Evolutionary conservation across 805 yeast genomes (phyloP).

Genomic region (Saccharomycopsis fodiens): DNA sequence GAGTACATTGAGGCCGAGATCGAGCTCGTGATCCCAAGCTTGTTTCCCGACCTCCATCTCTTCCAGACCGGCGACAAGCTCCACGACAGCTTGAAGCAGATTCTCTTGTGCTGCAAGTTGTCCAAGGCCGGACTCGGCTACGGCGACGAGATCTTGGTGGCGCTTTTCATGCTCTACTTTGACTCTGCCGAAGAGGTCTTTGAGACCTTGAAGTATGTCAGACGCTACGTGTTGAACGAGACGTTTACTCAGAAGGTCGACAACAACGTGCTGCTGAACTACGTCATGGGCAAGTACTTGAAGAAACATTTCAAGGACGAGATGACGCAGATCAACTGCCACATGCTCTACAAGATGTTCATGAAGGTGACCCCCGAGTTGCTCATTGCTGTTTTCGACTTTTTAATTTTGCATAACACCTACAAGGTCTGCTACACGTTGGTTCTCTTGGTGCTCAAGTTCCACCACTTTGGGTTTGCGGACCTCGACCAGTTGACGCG

Average conservation of each 20-base stretch:
- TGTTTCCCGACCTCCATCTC: constrained; percentile 14
- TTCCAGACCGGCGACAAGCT: constrained; percentile 18
- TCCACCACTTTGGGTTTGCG: constrained; percentile 20
- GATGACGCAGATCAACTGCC: constrained; percentile 7
- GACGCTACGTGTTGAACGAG: constrained; percentile 16
- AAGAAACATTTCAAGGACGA: constrained; percentile 20
- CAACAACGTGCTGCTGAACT: constrained; percentile 11
- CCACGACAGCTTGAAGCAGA: constrained; percentile 6
- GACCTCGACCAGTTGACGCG: constrained; percentile 15
- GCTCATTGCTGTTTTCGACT: constrained; percentile 16
- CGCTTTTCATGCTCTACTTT: constrained; percentile 17
- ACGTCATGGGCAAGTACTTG: constrained; percentile 17
- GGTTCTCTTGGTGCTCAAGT: constrained; percentile 16
- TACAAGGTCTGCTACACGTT: constrained; percentile 19
- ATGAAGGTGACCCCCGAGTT: constrained; percentile 17
- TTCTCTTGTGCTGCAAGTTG: constrained; percentile 15
- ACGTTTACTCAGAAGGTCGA: constrained; percentile 15
- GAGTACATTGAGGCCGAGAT: constrained; percentile 19
- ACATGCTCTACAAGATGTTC: constrained; percentile 14
- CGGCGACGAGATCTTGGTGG: constrained; percentile 20
- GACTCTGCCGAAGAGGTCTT: constrained; percentile 9
- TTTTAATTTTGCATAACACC: constrained; percentile 16
- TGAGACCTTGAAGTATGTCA: constrained; percentile 9
- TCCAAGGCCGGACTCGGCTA: constrained; percentile 14
- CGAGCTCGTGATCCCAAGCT: constrained; percentile 14